Conservation (phyloP, 139 green algal species). For the Eudorina sp. region DNA sequence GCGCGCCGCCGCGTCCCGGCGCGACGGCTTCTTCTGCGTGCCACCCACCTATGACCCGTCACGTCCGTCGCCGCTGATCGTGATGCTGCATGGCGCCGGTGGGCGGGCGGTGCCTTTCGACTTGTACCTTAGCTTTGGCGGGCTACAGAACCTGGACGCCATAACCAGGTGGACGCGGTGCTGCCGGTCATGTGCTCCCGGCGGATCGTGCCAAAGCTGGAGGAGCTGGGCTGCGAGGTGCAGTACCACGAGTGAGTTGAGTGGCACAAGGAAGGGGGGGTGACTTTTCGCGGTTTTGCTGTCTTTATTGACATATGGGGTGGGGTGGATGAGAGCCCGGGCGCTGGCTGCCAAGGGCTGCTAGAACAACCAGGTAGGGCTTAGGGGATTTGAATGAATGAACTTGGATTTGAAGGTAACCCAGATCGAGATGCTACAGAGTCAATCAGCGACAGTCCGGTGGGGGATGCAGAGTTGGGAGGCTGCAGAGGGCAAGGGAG, state of each 20-base stretch:
- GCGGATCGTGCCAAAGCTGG: slow-evolving; percentile 34
- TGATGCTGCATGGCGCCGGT: slow-evolving; percentile 65
- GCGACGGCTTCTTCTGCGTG: slow-evolving; percentile 56
- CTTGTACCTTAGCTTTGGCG: neutral
- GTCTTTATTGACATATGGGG: too few species aligned
- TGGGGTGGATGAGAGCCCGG: neutral
- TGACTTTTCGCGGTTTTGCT: too few species aligned
- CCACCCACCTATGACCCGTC: slow-evolving; percentile 45
- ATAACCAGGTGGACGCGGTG: slow-evolving; percentile 31
- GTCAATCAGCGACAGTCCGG: too few species aligned
- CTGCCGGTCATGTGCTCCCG: slow-evolving; percentile 48
- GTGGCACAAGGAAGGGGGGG: neutral
- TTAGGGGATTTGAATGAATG: too few species aligned
- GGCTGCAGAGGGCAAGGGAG: too few species aligned
- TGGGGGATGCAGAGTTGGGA: too few species aligned
- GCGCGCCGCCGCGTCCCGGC: neutral
- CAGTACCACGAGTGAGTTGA: neutral
- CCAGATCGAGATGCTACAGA: too few species aligned
- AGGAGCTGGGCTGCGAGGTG: neutral
- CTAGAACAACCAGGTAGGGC: too few species aligned
- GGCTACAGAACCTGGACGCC: slow-evolving; percentile 15
- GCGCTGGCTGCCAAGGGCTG: too few species aligned
- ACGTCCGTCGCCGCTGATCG: slow-evolving; percentile 45
- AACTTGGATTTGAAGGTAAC: too few species aligned
- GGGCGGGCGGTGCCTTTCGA: neutral